Percentiles rank a stretch among this genome's conserved stretches.
Evolutionary conservation across 2,329 filamentous ascomycete genomes (phyloP).

Genomic region (Dothidotthia symphoricarpi): DNA sequence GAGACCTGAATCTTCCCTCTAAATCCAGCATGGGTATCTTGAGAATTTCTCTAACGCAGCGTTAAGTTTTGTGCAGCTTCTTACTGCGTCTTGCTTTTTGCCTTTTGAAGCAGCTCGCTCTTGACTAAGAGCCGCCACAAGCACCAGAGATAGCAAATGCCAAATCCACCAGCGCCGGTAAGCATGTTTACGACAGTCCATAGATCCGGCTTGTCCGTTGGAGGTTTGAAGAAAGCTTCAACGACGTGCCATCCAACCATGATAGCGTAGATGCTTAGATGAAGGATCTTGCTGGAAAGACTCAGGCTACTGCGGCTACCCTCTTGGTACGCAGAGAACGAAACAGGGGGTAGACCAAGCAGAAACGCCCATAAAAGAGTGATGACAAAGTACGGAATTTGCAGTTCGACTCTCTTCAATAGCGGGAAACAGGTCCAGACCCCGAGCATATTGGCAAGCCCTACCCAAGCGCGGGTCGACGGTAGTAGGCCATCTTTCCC

Average conservation of each 20-base stretch:
- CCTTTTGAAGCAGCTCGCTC: slow-evolving; percentile 49
- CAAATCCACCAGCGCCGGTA: slow-evolving; percentile 80
- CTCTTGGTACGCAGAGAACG: slow-evolving; percentile 64
- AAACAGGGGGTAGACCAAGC: slow-evolving; percentile 78
- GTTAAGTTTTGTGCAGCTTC: slow-evolving; percentile 2
- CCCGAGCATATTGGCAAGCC: slow-evolving; percentile 89
- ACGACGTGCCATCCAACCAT: slow-evolving; percentile 81
- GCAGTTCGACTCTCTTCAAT: slow-evolving; percentile 77
- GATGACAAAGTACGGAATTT: slow-evolving; percentile 80
- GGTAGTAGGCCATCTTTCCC: slow-evolving; percentile 74
- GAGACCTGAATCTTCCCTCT: slow-evolving; percentile 31
- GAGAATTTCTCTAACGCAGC: slow-evolving; percentile 10
- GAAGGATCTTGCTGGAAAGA: slow-evolving; percentile 66
- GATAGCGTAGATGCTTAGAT: slow-evolving; percentile 69
- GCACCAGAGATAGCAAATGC: slow-evolving; percentile 89
- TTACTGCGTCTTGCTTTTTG: slow-evolving; percentile 45
- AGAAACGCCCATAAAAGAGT: slow-evolving; percentile 89
- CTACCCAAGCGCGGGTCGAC: slow-evolving; percentile 81
- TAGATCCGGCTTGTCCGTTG: slow-evolving; percentile 78
- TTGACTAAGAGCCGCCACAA: slow-evolving; percentile 65
- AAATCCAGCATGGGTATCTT: slow-evolving; percentile 20
- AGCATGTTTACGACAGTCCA: slow-evolving; percentile 93
- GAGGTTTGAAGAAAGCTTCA: slow-evolving; percentile 67
- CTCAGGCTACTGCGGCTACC: slow-evolving; percentile 45
- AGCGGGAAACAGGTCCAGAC: slow-evolving; percentile 94